These are phyloP conservation scores for Metschnikowia matae DNA, from an alignment of 805 yeast species.

Conservation along the genomic window DNA sequence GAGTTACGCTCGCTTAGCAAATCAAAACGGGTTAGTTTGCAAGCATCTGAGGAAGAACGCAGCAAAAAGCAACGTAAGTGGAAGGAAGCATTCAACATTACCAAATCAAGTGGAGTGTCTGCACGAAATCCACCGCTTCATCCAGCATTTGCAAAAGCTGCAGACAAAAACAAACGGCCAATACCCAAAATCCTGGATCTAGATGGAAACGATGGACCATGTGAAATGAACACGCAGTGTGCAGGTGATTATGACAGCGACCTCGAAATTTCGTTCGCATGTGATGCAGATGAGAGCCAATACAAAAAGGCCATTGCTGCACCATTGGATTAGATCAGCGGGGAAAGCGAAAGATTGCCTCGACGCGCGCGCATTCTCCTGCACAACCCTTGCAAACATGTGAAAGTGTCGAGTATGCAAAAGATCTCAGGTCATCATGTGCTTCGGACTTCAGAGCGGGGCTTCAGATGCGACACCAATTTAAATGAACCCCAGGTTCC, in stretches of 20 bases:
- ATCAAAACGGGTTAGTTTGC: constrained; percentile 13
- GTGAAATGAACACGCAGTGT: constrained; percentile 1
- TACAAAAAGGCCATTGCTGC: constrained; percentile 14
- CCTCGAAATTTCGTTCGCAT: constrained; percentile 29
- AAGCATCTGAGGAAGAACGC: constrained; percentile 17
- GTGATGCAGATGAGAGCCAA: constrained; percentile 19
- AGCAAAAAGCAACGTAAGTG: constrained; percentile 21
- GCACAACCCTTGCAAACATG: not conserved
- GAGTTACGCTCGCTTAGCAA: constrained; percentile 15
- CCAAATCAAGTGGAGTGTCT: constrained; percentile 1
- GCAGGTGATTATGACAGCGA: constrained; percentile 22
- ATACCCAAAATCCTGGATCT: constrained; percentile 4
- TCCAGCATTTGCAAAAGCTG: not conserved
- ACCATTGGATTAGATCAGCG: not conserved
- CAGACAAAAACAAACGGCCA: not conserved
- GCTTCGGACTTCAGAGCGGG: constrained; percentile 3
- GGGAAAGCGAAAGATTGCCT: not conserved
- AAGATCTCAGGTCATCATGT: not conserved
- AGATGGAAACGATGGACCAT: constrained; percentile 1
- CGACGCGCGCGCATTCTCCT: not conserved
- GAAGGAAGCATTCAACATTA: constrained; percentile 18
- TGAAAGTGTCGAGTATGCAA: not conserved
- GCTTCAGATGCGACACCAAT: not conserved
- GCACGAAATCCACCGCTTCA: not conserved
- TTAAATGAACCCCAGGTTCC: not conserved